phyloP scores from a whole-genome alignment of 2,329 filamentous ascomycete genomes.

The Aspergillus flavus region DNA sequence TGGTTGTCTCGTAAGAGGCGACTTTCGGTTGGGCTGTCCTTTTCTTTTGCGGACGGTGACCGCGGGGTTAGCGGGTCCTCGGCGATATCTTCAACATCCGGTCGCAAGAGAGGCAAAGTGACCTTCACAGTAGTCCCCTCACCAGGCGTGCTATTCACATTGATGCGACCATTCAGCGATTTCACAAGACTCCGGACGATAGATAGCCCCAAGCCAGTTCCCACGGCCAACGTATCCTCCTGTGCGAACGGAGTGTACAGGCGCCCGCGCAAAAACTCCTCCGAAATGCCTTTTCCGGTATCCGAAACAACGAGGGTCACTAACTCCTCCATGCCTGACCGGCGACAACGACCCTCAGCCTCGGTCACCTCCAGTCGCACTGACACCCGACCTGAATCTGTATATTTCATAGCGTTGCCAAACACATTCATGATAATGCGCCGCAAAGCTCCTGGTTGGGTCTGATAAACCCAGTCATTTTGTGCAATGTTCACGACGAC shows the following conservation, averaged over 20 bases:
- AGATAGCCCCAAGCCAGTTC: constrained; percentile 60
- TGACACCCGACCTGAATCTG: constrained; percentile 54
- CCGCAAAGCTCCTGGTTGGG: constrained; percentile 57
- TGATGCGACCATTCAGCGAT: constrained; percentile 61
- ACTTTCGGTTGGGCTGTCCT: constrained; percentile 27
- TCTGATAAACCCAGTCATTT: constrained; percentile 56
- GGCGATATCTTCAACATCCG: constrained; percentile 24
- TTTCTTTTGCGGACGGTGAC: constrained; percentile 12
- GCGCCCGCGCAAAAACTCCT: constrained; percentile 62
- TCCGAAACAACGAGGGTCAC: constrained; percentile 58
- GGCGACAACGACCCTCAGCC: constrained; percentile 32
- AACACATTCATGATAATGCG: constrained; percentile 66
- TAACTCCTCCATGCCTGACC: constrained; percentile 36
- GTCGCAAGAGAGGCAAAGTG: constrained; percentile 45
- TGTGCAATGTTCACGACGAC: constrained; percentile 58
- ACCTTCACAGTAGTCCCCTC: constrained; percentile 60
- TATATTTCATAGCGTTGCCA: constrained; percentile 66
- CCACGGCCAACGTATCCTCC: constrained; percentile 59
- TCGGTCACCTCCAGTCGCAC: constrained; percentile 41
- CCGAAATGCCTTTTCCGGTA: constrained; percentile 66
- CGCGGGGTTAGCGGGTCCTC: constrained; percentile 21
- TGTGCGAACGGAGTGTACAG: constrained; percentile 63
- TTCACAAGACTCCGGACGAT: constrained; percentile 65
- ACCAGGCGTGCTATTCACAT: constrained; percentile 56
- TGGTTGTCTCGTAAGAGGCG: constrained; percentile 30